Evolutionary conservation across 2,329 filamentous ascomycete species (phyloP).

Genomic region (Phaeosphaeria sp.): DNA sequence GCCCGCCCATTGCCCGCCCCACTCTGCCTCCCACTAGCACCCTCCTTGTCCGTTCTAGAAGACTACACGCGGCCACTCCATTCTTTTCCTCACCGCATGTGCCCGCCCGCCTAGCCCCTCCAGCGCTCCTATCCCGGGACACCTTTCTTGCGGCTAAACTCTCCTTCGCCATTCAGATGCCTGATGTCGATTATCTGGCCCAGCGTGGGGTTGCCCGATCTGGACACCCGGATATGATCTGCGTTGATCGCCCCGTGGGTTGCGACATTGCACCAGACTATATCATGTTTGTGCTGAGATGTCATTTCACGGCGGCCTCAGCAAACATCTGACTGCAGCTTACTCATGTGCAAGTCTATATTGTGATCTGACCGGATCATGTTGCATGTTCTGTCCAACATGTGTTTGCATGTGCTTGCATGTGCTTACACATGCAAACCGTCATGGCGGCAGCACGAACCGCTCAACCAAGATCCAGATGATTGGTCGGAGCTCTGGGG

Average conservation of each 20-base stretch:
- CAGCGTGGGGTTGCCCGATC: background rate
- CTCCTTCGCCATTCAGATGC: background rate
- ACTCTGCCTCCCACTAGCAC: background rate
- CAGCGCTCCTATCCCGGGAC: background rate
- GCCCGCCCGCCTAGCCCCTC: background rate
- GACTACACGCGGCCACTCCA: background rate
- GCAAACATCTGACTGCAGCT: background rate
- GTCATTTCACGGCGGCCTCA: background rate
- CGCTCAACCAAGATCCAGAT: too few relatives aligned
- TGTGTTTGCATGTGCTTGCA: too few relatives aligned
- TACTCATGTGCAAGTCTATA: background rate
- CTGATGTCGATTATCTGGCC: background rate
- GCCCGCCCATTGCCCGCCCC: background rate
- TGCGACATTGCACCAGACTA: background rate
- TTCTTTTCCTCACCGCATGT: background rate
- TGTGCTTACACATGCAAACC: too few relatives aligned
- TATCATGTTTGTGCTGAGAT: background rate
- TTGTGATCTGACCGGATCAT: background rate
- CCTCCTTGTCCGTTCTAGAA: background rate
- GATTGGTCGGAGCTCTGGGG: too few relatives aligned
- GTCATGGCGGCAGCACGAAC: too few relatives aligned
- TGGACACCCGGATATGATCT: background rate
- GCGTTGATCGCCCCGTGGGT: background rate
- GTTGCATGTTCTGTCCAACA: too few relatives aligned
- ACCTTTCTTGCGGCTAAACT: background rate